Percentiles rank a stretch among this genome's conserved stretches.
Conservation (phyloP, 2,329 filamentous ascomycete species). For the Teratosphaeriaceae sp. region DNA sequence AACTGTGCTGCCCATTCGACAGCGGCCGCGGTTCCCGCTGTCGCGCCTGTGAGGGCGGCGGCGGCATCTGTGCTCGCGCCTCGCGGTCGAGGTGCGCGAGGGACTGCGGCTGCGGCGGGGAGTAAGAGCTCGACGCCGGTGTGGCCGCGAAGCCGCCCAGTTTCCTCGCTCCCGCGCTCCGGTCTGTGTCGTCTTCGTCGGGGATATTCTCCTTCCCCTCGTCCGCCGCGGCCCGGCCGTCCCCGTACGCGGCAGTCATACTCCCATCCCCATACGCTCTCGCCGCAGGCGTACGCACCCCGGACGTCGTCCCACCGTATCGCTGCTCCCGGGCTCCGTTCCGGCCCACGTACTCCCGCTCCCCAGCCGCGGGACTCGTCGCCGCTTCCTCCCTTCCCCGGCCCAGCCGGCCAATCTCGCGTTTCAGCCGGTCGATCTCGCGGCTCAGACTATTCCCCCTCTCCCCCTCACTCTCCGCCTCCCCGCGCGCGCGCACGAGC, state of each 20-base stretch:
- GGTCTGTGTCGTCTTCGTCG: conserved; percentile 5
- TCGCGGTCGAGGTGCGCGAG: too few species aligned
- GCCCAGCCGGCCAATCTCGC: conserved; percentile 58
- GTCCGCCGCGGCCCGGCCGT: conserved; percentile 10
- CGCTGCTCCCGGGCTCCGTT: background rate
- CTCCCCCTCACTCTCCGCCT: conserved; percentile 82
- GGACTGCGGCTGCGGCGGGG: too few species aligned
- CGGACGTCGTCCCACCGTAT: conserved; percentile 31
- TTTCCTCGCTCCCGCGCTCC: too few species aligned
- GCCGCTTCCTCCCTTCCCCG: conserved; percentile 3
- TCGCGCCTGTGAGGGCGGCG: too few species aligned
- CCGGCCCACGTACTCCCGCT: background rate
- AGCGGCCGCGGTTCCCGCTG: too few species aligned
- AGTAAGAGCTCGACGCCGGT: too few species aligned
- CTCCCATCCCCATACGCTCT: conserved; percentile 8
- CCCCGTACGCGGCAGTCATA: background rate
- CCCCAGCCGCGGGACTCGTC: background rate
- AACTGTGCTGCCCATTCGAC: conserved; percentile 15
- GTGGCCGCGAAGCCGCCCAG: too few species aligned
- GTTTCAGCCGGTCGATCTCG: conserved; percentile 89
- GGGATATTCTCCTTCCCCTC: conserved; percentile 45
- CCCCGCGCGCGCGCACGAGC: conserved; percentile 81
- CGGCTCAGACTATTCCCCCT: conserved; percentile 76
- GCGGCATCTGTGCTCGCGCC: too few species aligned
- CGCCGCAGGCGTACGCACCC: conserved; percentile 15